phyloP scores from a whole-genome alignment of 2,329 filamentous ascomycete species.

The Aspergillus japonicus region DNA sequence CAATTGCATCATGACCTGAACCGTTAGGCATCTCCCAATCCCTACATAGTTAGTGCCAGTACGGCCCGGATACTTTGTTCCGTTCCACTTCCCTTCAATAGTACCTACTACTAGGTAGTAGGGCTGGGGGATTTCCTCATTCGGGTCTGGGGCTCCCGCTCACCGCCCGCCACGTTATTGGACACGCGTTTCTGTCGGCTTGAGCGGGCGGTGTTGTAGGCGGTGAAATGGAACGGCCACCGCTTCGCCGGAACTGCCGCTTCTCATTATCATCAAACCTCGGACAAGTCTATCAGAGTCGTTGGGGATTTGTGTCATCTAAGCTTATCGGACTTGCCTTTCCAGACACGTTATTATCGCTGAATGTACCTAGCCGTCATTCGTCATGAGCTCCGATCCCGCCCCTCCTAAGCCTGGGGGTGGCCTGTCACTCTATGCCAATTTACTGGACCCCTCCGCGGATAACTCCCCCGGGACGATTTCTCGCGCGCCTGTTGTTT shows the following conservation, averaged over 20 bases:
- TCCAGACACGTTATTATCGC: too few species aligned
- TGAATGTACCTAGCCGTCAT: neutral
- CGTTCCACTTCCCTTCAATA: neutral
- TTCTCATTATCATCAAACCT: neutral
- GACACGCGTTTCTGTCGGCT: neutral
- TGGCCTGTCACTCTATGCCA: slow-evolving; percentile 76
- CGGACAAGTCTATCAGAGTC: neutral
- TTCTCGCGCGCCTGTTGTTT: slow-evolving; percentile 71
- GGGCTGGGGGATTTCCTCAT: slow-evolving; percentile 1
- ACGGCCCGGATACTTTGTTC: neutral
- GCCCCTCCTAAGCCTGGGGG: slow-evolving; percentile 38
- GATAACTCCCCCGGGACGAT: slow-evolving; percentile 60
- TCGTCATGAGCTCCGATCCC: slow-evolving; percentile 33
- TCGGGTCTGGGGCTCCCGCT: neutral
- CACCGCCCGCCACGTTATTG: neutral
- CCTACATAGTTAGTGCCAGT: neutral
- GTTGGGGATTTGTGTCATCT: neutral
- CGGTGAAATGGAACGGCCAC: neutral
- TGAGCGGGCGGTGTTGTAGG: neutral
- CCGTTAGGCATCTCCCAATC: neutral
- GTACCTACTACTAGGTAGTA: too few species aligned
- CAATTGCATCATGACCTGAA: neutral
- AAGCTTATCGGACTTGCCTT: neutral
- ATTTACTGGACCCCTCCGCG: slow-evolving; percentile 64
- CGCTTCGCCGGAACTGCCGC: neutral